Evolutionary conservation across 805 yeast genomes (phyloP), one percentile per base, ranked within the genome.

Genomic region (Nakazawaea wickerhamii): DNA sequence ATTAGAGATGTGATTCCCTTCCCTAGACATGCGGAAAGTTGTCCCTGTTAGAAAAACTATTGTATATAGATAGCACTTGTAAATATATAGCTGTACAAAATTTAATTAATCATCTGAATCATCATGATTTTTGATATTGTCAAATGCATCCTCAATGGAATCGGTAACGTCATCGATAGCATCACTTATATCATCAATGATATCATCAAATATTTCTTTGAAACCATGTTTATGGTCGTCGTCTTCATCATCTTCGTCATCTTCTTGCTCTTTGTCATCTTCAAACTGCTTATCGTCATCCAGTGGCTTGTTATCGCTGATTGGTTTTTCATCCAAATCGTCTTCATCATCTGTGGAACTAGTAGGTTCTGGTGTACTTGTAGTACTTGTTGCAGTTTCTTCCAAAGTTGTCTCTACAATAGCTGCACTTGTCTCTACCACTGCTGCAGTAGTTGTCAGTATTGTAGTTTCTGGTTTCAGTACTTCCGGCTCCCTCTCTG

Each of bases 1-100:
- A 77, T 93, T 33, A 73, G 85, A 51, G 99, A 93, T 53, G 84
- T 85, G 7, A 80, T 86, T 18, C 87, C 96, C 2, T 90, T 91
- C 58, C 90, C 95, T 2, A 68, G 99, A 50, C 77, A 83, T 37
- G 81, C 79, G 18, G 63, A 70, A 14, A 72, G 64, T 45, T 73
- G 80, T 50, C 60, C 59, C 2, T 75, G 81, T 47, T 74, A 54
- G 42, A 48, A 25, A 44, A 28, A n/a, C 26, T 23, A 27, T 18
- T 22, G n/a, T 27, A 15, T 38, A 23, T 17, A 38, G 15, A 42
- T 38, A 27, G 13, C n/a, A 35, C 31, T 36, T 41, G 40, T 30
- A 30, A 20, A 41, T 41, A 28, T 28, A 28, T 13, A 30, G 20
- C 17, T 26, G 2, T 19, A 2, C 7, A 10, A 31, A 31, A 8